phyloP scores from a whole-genome alignment of 1,139 yeast species.

The Kodamaea ohmeri region DNA sequence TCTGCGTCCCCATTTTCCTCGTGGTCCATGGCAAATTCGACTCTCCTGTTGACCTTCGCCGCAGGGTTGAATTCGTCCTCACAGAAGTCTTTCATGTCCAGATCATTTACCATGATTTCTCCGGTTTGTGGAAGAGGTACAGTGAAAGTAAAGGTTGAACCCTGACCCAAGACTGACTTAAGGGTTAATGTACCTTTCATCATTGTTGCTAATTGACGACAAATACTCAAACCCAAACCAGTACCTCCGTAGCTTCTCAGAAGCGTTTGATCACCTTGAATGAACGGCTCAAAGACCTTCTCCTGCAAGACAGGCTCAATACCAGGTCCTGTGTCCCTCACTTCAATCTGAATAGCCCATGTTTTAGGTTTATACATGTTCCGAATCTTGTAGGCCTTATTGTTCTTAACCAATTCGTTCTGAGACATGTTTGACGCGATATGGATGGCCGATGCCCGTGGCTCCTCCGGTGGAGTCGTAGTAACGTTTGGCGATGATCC shows the following conservation, averaged over 20 bases:
- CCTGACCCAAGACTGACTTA: slow-evolving; percentile 67
- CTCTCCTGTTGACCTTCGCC: slow-evolving; percentile 36
- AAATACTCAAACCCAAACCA: slow-evolving; percentile 90
- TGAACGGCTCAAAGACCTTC: slow-evolving; percentile 91
- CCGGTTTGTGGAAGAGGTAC: slow-evolving; percentile 76
- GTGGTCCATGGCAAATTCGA: slow-evolving; percentile 28
- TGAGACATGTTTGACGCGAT: slow-evolving; percentile 13
- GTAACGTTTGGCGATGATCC: not conserved
- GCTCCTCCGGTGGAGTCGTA: not conserved
- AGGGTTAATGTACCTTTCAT: slow-evolving; percentile 81
- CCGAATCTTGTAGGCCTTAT: slow-evolving; percentile 35
- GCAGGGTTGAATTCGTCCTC: slow-evolving; percentile 46
- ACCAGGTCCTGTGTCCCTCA: slow-evolving; percentile 91
- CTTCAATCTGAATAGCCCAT: slow-evolving; percentile 72
- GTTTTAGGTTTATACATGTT: slow-evolving; percentile 40
- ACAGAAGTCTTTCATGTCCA: slow-evolving; percentile 40
- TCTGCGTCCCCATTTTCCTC: slow-evolving; percentile 12
- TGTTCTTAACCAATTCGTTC: slow-evolving; percentile 26
- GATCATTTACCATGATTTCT: slow-evolving; percentile 46
- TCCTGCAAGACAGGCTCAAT: slow-evolving; percentile 76
- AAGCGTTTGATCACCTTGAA: slow-evolving; percentile 93
- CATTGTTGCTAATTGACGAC: slow-evolving; percentile 84
- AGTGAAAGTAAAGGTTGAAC: slow-evolving; percentile 76
- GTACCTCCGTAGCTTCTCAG: slow-evolving; percentile 94
- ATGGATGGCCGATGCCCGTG: not conserved